Base-by-base conservation (phyloP, 352 stramenopile genomes). In the Phytophthora parvispora region DNA sequence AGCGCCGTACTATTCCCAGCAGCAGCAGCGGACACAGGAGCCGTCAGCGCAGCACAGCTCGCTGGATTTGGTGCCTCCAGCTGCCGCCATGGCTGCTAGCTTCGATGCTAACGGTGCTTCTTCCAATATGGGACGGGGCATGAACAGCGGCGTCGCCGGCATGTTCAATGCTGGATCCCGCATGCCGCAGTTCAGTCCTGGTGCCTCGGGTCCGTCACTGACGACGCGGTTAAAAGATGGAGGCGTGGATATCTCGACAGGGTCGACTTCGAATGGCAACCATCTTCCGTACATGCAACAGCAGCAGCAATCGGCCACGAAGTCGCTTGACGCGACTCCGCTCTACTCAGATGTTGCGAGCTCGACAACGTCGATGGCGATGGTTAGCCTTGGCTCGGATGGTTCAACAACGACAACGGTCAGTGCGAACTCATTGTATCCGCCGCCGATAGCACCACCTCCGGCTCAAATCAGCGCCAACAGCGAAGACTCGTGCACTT, bases 171-270 rank as follows among this genome's bases (percentile, higher is more conserved):
- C 64, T 24, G 70, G 71, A 34, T 54, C 69, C 12, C 65, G 72
- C 1, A 78, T 84, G 73, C 64, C 73, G 25, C 73, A 80, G 31
- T 84, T 74, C 45, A 79, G 53, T 55, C 18, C 64, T 22, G 60
- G 38, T 36, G 38, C 24, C 1, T 69, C 73, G 13, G 42, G 38
- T 34, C 22, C 75, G 9, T 70, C 75, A 0, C 62, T 80, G 40
- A 74, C 69, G 53, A 79, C 74, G 58, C 56, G 73, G 18, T 58
- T 81, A 25, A 81, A 81, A 24, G 73, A 81, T 36, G 65, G 65
- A 32, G 52, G 60, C 29, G 52, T 78, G 40, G 73, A 81, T 54
- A 75, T 81, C 12, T 75, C 64, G 32, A 62, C 69, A 25, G 64
- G 68, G 4, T 45, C 42, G 50, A 62, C 68, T 16, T 72, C 73